phyloP scores from a whole-genome alignment of 495 filamentous ascomycete genomes.

The Neurospora tetrasperma region DNA sequence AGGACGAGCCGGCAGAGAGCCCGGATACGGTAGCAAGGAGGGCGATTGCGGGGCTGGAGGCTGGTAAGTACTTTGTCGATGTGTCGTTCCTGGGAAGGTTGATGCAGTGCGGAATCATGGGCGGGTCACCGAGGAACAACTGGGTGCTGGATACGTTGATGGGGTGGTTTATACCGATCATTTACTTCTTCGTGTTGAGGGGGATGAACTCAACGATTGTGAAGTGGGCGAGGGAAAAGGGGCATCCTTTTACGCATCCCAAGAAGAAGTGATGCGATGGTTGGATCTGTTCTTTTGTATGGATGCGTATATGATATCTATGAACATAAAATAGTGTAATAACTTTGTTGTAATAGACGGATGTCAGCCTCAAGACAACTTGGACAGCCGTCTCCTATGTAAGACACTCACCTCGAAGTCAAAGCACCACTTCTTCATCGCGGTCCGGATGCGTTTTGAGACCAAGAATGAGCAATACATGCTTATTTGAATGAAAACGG shows the following conservation, averaged over 20 bases:
- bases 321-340: neutral
- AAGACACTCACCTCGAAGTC: neutral
- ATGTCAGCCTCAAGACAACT: neutral
- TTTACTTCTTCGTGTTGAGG: slow-evolving; percentile 51
- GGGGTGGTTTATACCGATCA: slow-evolving; percentile 42
- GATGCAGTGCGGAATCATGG: slow-evolving; percentile 52
- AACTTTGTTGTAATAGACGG: neutral
- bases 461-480: neutral
- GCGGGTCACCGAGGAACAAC: slow-evolving; percentile 48
- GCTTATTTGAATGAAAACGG: too few relatives aligned
- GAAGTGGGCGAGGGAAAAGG: slow-evolving; percentile 48
- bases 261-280: slow-evolving; percentile 14
- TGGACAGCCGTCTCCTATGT: neutral
- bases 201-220: slow-evolving; percentile 51
- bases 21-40: slow-evolving; percentile 63
- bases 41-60: slow-evolving; percentile 66
- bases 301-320: neutral
- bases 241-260: slow-evolving; percentile 35
- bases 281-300: neutral
- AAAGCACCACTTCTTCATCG: neutral
- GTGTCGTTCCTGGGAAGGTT: slow-evolving; percentile 57
- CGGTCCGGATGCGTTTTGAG: neutral
- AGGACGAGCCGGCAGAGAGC: slow-evolving; percentile 66
- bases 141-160: slow-evolving; percentile 53
- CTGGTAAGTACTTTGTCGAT: slow-evolving; percentile 65